Evolutionary conservation across 495 filamentous ascomycete genomes (phyloP).

Genomic region (Tetracladium setigerum): DNA sequence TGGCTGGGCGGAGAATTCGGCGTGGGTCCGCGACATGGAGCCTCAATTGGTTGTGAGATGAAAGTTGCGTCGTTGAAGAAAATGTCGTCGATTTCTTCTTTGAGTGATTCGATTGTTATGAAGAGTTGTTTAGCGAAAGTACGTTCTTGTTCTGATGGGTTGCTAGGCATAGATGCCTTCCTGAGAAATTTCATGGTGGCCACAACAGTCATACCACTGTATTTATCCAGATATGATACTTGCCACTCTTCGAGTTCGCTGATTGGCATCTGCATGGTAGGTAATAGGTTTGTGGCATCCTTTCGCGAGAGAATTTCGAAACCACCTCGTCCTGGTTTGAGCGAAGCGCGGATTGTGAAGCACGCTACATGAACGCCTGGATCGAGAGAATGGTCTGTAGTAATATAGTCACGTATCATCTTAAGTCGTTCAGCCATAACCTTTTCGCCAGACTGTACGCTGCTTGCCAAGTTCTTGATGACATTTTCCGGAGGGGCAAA

Average conservation of each 20-base stretch:
- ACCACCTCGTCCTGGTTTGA: conserved; percentile 41
- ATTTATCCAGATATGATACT: conserved; percentile 30
- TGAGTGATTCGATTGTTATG: conserved; percentile 29
- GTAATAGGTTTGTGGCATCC: conserved; percentile 57
- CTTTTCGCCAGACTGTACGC: conserved; percentile 59
- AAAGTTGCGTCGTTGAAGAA: conserved; percentile 37
- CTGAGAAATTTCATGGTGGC: conserved; percentile 6
- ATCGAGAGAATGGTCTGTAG: conserved; percentile 40
- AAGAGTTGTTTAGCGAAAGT: conserved; percentile 30
- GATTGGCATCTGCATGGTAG: conserved; percentile 51
- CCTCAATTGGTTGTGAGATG: conserved; percentile 27
- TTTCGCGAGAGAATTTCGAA: conserved; percentile 71
- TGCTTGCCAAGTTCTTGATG: conserved; percentile 53
- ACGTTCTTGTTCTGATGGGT: conserved; percentile 14
- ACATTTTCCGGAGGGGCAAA: conserved; percentile 68
- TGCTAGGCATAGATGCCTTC: not conserved
- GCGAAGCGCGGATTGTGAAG: conserved; percentile 63
- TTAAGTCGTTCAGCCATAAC: conserved; percentile 47
- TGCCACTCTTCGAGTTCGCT: conserved; percentile 52
- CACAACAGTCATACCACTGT: conserved; percentile 7
- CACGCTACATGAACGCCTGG: conserved; percentile 68
- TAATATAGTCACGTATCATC: conserved; percentile 53
- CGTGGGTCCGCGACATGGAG: conserved; percentile 28
- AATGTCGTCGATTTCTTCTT: conserved; percentile 29
- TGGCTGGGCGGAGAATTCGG: conserved; percentile 20